These are phyloP conservation scores for Pisolithus marmoratus DNA, from an alignment of 768 basidiomycete species.

Conservation along the genomic window DNA sequence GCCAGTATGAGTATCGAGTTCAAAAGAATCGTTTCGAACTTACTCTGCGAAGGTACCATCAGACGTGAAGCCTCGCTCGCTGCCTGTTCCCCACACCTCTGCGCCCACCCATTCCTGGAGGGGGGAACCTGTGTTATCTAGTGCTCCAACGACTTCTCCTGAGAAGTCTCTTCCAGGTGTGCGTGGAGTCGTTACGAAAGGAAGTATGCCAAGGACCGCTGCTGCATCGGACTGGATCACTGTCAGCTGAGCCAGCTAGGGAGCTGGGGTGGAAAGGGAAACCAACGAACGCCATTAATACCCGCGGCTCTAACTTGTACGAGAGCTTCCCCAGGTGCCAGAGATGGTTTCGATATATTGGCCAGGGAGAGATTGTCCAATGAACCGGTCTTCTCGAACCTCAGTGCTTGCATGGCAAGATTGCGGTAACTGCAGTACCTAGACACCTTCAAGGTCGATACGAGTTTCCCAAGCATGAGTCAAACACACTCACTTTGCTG, in stretches of 20 bases:
- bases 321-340: conserved; percentile 29
- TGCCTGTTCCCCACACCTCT: conserved; percentile 31
- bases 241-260: background rate
- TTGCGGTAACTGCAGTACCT: conserved; percentile 1
- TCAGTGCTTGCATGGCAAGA: conserved; percentile 27
- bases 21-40: background rate
- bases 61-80: conserved; percentile 26
- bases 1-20: background rate
- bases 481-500: background rate
- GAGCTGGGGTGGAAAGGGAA: background rate
- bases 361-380: conserved; percentile 20
- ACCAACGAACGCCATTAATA: conserved; percentile 25
- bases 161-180: conserved; percentile 30
- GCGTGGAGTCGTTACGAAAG: conserved; percentile 29
- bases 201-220: conserved; percentile 20
- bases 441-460: background rate
- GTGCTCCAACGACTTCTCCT: conserved; percentile 28
- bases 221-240: conserved; percentile 25
- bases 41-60: conserved; percentile 33
- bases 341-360: conserved; percentile 20
- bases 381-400: conserved; percentile 27
- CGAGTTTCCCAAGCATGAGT: background rate
- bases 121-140: conserved; percentile 17
- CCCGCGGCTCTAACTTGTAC: conserved; percentile 29
- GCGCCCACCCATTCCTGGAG: conserved; percentile 20